A percentile compares a stretch with the other conserved stretches of the same genome.
These are phyloP conservation scores for Pueraria montana DNA, from an alignment of 306 rosid species.

Conservation along the genomic window DNA sequence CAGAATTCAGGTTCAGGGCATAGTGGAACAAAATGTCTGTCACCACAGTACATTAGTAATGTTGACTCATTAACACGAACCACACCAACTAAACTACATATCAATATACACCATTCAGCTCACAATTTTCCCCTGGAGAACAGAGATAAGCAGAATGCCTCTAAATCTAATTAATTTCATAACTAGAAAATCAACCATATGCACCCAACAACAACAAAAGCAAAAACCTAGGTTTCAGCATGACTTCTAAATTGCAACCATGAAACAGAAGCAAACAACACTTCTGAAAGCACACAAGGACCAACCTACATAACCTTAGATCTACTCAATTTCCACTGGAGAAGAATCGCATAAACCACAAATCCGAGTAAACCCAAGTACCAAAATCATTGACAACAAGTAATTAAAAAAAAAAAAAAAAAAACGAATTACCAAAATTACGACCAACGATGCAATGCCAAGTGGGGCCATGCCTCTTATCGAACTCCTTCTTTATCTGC, in stretches of 20 bases:
- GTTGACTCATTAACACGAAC: neutral
- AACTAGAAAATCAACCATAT: neutral
- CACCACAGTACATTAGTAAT: neutral
- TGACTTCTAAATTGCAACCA: slow-evolving; percentile 15
- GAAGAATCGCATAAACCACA: slow-evolving; percentile 16
- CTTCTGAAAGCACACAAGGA: slow-evolving; percentile 3
- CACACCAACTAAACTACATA: neutral
- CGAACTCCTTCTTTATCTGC: slow-evolving; percentile 88
- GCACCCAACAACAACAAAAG: neutral
- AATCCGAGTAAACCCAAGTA: slow-evolving; percentile 40
- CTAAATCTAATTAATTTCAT: neutral
- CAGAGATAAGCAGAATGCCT: neutral
- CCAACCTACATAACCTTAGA: slow-evolving; percentile 45
- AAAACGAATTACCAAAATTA: slow-evolving; percentile 70
- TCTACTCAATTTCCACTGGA: slow-evolving; percentile 49
- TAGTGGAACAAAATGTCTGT: neutral
- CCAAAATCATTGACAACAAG: slow-evolving; percentile 3
- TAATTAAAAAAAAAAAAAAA: too few species aligned
- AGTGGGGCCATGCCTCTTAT: slow-evolving; percentile 82
- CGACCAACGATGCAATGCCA: slow-evolving; percentile 99
- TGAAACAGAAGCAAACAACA: neutral
- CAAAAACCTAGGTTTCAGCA: slow-evolving; percentile 30
- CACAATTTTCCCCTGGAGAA: neutral
- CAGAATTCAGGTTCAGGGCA: neutral
- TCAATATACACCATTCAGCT: slow-evolving; percentile 19